phyloP scores from a whole-genome alignment of 2,329 filamentous ascomycete genomes.

The Fusarium sp. region DNA sequence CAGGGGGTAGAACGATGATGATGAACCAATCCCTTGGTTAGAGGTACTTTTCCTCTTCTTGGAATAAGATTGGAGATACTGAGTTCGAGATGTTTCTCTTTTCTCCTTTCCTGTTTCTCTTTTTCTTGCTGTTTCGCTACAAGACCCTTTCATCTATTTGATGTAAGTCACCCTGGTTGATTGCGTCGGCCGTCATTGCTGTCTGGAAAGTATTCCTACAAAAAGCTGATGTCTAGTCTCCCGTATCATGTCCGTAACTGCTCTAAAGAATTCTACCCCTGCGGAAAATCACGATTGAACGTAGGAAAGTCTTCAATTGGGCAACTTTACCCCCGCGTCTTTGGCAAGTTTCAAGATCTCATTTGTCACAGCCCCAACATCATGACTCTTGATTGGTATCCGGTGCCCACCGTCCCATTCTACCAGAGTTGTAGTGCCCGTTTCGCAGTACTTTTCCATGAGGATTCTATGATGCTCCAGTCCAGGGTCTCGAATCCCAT shows the following conservation, averaged over 20 bases:
- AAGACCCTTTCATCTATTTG: not conserved
- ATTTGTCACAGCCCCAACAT: conserved; percentile 65
- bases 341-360: conserved; percentile 49
- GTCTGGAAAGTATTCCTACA: not conserved
- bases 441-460: conserved; percentile 70
- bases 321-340: conserved; percentile 8
- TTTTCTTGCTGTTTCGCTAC: not conserved
- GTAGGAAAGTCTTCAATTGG: conserved; percentile 6
- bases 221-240: not conserved
- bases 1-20: not conserved
- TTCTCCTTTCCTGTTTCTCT: not conserved
- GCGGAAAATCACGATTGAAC: not conserved
- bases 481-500: conserved; percentile 71
- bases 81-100: not conserved
- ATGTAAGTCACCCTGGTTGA: not conserved
- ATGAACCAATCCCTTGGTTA: not conserved
- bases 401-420: conserved; percentile 82
- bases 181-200: not conserved
- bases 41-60: not conserved
- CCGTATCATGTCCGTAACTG: not conserved
- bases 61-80: not conserved
- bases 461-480: conserved; percentile 65
- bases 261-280: not conserved
- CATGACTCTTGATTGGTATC: conserved; percentile 75
- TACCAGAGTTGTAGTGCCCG: conserved; percentile 66